Evolutionary conservation across 371 early-diverging fungal species (phyloP), one percentile per base, ranked within the genome.

Genomic region (Mortierella sp.): DNA sequence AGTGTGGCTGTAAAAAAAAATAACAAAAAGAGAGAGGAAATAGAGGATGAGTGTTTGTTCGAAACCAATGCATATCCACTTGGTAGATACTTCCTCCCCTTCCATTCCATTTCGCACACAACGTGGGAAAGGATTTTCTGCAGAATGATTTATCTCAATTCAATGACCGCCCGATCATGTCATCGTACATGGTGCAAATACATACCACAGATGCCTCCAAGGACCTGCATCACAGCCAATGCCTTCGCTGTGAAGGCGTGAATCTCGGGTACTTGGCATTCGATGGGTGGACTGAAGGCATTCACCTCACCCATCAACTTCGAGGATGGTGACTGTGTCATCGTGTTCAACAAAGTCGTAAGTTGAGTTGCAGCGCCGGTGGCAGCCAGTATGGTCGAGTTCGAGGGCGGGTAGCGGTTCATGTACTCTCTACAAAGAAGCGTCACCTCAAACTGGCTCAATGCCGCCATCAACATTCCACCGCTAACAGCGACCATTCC

Each of bases 201-300:
- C 48, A 49, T 86, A 86, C 87, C 77, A 74, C 77, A 71, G 72
- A 86, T 38, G 6, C 63, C 83, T 32, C 73, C 72, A 18, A 86
- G 48, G 27, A 86, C 78, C 14, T 79, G 82, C 24, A 82, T 54
- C 12, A 73, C 7, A 0, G 49, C 87, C 70, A 80, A 35, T 3
- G 46, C 63, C 49, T 79, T 79, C n/a, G 87, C 87, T 0, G 82
- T 75, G n/a, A 74, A 86, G n/a, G 82, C 82, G 27, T 82, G 87
- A n/a, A 86, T 77, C 29, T 86, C 82, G 11, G 80, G 78, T n/a
- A 38, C 44, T 2, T 54, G 12, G 21, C 87, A 86, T 18, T 63
- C 80, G 2, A 43, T 12, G 3, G 68, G 49, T 11, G 82, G 82
- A 10, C 55, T 44, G 70, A 72, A 21, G 0, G 71, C 24, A 4